Percentiles rank a stretch among this genome's conserved stretches.
Conservation (phyloP, 2,329 filamentous ascomycete genomes). For the Botryotinia globosa region DNA sequence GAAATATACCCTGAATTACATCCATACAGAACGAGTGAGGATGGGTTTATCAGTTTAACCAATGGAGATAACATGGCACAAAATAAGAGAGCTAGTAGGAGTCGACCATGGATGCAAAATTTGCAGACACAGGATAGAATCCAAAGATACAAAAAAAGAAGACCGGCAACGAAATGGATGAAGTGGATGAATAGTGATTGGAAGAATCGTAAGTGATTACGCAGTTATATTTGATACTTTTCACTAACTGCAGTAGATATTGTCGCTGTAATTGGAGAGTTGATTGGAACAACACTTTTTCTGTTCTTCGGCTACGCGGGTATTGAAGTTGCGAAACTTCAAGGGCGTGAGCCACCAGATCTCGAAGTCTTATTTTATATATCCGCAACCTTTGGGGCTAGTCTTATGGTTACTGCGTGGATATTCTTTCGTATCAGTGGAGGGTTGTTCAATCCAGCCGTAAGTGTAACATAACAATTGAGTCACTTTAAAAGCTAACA, state of each 20-base stretch:
- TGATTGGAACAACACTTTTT: constrained; percentile 40
- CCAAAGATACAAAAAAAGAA: not conserved
- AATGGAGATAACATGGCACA: not conserved
- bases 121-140: constrained; percentile 6
- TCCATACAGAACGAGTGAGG: constrained; percentile 3
- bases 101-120: constrained; percentile 16
- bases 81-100: not conserved
- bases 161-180: constrained; percentile 9
- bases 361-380: constrained; percentile 42
- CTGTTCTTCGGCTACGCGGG: constrained; percentile 40
- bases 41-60: not conserved
- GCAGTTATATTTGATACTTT: not conserved
- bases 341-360: constrained; percentile 23
- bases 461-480: not conserved
- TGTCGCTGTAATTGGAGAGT: constrained; percentile 35
- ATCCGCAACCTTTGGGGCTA: constrained; percentile 38
- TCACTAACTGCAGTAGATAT: constrained; percentile 27
- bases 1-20: not conserved
- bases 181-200: constrained; percentile 21
- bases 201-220: constrained; percentile 26
- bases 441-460: constrained; percentile 52
- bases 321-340: constrained; percentile 30
- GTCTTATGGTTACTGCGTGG: constrained; percentile 53
- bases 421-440: constrained; percentile 52
- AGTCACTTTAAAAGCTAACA: not conserved